Evolutionary conservation across 1,284 basidiomycete genomes (phyloP).

Genomic region (Boletus austroedulis): DNA sequence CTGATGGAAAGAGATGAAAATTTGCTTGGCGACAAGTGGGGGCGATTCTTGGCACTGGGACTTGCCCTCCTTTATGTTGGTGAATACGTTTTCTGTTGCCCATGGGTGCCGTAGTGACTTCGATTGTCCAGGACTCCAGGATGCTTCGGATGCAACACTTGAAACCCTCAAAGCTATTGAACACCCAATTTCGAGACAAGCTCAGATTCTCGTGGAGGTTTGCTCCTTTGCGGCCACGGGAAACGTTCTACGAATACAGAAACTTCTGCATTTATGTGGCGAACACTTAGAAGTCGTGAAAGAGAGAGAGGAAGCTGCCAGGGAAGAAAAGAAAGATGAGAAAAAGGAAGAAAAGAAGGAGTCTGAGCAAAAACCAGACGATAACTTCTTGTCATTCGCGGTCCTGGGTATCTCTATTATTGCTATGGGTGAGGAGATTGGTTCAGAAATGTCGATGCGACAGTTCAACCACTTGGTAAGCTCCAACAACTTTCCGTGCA

Average conservation of each 20-base stretch:
- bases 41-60: conserved; percentile 86
- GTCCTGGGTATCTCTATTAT: conserved; percentile 94
- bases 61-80: conserved; percentile 91
- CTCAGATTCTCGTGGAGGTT: conserved; percentile 90
- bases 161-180: conserved; percentile 95
- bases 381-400: conserved; percentile 91
- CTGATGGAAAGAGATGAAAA: conserved; percentile 86
- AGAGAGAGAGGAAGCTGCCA: conserved; percentile 51
- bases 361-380: conserved; percentile 54
- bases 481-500: background rate
- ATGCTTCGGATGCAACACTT: conserved; percentile 91
- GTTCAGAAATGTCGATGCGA: conserved; percentile 93
- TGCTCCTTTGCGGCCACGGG: conserved; percentile 96
- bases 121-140: conserved; percentile 68
- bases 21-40: conserved; percentile 89
- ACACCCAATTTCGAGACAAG: conserved; percentile 88
- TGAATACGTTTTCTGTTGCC: conserved; percentile 32
- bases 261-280: conserved; percentile 90
- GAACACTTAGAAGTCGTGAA: conserved; percentile 78
- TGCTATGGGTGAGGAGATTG: conserved; percentile 98
- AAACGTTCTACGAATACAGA: conserved; percentile 93
- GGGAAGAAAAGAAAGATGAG: conserved; percentile 54
- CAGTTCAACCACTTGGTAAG: conserved; percentile 92
- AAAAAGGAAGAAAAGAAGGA: conserved; percentile 56
- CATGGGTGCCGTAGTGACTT: conserved; percentile 7